Conservation (phyloP, 2,329 filamentous ascomycete genomes). For the Scorias spongiosa region DNA sequence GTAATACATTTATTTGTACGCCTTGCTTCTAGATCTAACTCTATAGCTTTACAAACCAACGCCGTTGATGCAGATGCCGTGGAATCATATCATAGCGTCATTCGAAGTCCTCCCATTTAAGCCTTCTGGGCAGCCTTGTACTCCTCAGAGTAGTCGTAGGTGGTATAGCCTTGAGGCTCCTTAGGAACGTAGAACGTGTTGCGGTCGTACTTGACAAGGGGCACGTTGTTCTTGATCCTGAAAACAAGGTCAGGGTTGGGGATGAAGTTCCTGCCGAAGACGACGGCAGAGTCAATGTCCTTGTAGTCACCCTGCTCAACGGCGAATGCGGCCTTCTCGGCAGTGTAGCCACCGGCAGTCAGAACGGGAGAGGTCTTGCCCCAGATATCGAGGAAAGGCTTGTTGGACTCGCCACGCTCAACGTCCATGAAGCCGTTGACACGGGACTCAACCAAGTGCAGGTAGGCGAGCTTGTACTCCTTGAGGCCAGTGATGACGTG, state of each 20-base stretch:
- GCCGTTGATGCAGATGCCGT: too few relatives aligned
- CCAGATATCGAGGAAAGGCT: constrained; percentile 34
- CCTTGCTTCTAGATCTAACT: too few relatives aligned
- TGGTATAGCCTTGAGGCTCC: constrained; percentile 24
- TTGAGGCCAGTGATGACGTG: constrained; percentile 40
- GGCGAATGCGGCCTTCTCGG: constrained; percentile 23
- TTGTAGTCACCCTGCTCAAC: constrained; percentile 19
- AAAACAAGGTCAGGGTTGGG: constrained; percentile 34
- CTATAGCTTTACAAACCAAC: too few relatives aligned
- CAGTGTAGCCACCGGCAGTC: constrained; percentile 29
- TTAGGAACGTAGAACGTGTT: constrained; percentile 29
- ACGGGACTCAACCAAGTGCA: constrained; percentile 47
- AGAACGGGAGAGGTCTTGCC: constrained; percentile 30
- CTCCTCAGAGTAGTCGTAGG: constrained; percentile 16
- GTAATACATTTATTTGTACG: too few relatives aligned
- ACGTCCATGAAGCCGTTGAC: constrained; percentile 29
- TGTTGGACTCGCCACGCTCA: constrained; percentile 25
- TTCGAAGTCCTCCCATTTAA: too few relatives aligned
- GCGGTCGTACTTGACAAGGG: constrained; percentile 28
- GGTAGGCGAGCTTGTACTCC: constrained; percentile 40
- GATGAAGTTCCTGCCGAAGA: constrained; percentile 35
- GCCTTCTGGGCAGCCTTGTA: neutral
- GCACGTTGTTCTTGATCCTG: constrained; percentile 27
- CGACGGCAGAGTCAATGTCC: constrained; percentile 28
- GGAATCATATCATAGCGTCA: too few relatives aligned